Conservation (phyloP, 2,329 filamentous ascomycete genomes). For the Venturia carpophila region DNA sequence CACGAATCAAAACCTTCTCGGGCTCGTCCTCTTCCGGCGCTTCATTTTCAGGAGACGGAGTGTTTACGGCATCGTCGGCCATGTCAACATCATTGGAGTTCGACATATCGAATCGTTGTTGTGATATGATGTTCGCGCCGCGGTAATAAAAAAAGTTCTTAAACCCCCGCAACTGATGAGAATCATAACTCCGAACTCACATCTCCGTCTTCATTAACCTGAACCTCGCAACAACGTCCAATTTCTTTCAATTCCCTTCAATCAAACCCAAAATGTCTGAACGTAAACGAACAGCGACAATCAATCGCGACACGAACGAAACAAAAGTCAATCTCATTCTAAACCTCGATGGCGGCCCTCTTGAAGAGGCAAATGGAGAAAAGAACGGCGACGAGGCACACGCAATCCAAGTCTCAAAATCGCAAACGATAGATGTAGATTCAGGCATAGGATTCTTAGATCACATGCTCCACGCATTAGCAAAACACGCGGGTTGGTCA, state of each 20-base stretch:
- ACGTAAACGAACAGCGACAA: constrained; percentile 58
- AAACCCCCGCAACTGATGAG: background rate
- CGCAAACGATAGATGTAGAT: constrained; percentile 78
- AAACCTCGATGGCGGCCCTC: constrained; percentile 80
- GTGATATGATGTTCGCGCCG: background rate
- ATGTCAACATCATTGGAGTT: constrained; percentile 28
- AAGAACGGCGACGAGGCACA: constrained; percentile 44
- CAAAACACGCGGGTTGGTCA: constrained; percentile 95
- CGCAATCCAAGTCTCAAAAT: constrained; percentile 74
- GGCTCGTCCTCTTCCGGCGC: constrained; percentile 41
- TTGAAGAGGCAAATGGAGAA: constrained; percentile 31
- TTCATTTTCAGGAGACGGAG: constrained; percentile 43
- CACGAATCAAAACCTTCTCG: constrained; percentile 24
- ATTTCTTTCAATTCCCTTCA: background rate
- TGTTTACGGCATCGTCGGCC: constrained; percentile 34
- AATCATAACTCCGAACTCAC: constrained; percentile 10
- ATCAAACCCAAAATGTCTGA: constrained; percentile 21
- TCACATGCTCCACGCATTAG: constrained; percentile 95
- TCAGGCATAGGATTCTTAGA: constrained; percentile 97
- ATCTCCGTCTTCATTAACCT: background rate
- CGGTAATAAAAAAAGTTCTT: background rate
- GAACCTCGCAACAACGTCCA: background rate
- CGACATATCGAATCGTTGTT: constrained; percentile 18
- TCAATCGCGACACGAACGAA: constrained; percentile 92
- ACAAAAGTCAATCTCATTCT: constrained; percentile 91